Base-by-base conservation (phyloP, 208 protist species). In the Wallacemonas rigidus region DNA sequence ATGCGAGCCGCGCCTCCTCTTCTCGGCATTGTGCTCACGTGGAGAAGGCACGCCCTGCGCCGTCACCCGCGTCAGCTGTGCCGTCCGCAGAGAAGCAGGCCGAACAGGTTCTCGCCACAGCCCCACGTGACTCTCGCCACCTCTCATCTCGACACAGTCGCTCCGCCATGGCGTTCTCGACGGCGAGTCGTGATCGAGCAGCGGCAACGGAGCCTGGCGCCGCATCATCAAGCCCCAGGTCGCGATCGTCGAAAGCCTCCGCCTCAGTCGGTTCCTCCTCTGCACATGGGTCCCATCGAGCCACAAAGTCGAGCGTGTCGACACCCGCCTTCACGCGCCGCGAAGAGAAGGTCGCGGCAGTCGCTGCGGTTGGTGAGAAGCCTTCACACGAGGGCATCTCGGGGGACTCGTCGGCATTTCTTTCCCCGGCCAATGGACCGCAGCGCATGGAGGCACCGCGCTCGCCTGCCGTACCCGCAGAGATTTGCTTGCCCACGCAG, bases 391-490 rank as follows among this genome's bases (percentile, higher is more conserved):
- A 26, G 26, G 26, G 45, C 8, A 12, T 50, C 45, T 50, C 45
- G 6, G 45, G 12, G 14, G 44, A 44, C 60, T 53, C 60, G 5
- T 1, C 60, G 43, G 14, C 41, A 7, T 38, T 6, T 0, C 36
- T 26, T n/a, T 65, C 60, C 7, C 60, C 60, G 6, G 38, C 60
- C 11, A 41, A 4, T 6, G 60, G 60, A 4, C 60, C 44, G 43
- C 15, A n/a, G 14, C 44, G 60, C 17, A 41, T 65, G 14, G 60
- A 65, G 41, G 60, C 17, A 17, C 60, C 60, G 11, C 60, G 38
- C 43, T 65, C 60, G 9, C 60, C 60, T 8, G 60, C 60, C 26
- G 53, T 36, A 0, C 26, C 26, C 26, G 26, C 26, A 26, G 26
- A 26, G 26, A 26, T 26, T 26, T 26, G 26, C 26, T 26, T 26